A percentile compares a stretch with the other conserved stretches of the same genome.
phyloP scores from a whole-genome alignment of 331 rosid species.

The Pyracantha coccinea region DNA sequence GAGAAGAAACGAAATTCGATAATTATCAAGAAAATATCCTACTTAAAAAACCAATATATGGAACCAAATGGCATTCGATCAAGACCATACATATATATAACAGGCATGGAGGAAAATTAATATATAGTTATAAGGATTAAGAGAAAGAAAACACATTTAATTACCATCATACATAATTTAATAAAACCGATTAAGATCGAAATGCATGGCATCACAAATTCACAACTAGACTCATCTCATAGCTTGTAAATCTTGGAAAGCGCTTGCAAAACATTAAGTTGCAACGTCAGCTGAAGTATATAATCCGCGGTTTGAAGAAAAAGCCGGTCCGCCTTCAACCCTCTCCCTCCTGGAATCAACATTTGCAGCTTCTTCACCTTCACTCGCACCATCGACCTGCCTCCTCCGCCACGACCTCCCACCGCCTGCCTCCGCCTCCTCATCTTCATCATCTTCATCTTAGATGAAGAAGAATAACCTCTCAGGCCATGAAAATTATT shows the following conservation, averaged over 20 bases:
- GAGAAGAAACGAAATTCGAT: background rate
- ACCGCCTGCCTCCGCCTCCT: conserved; percentile 12
- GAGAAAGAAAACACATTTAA: background rate
- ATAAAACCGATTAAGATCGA: background rate
- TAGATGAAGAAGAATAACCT: background rate
- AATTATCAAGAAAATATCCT: background rate
- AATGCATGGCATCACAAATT: background rate
- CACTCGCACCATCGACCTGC: conserved; percentile 15
- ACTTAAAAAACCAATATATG: background rate
- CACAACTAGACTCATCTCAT: background rate
- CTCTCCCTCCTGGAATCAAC: conserved; percentile 45
- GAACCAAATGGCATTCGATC: background rate
- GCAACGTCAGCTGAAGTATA: conserved; percentile 46
- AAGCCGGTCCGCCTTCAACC: conserved; percentile 38
- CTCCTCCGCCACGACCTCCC: background rate
- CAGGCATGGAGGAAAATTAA: background rate
- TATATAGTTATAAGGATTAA: too few relatives aligned
- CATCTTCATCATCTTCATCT: conserved; percentile 2
- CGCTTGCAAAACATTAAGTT: conserved; percentile 46
- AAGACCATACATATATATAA: background rate
- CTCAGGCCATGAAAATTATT: conserved; percentile 8
- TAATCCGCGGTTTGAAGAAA: conserved; percentile 42
- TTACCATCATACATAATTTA: background rate
- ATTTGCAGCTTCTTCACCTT: conserved; percentile 52
- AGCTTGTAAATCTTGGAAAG: conserved; percentile 47